Evolutionary conservation across 148 eudicot genomes (phyloP).

Genomic region (Amaranthus cruentus): DNA sequence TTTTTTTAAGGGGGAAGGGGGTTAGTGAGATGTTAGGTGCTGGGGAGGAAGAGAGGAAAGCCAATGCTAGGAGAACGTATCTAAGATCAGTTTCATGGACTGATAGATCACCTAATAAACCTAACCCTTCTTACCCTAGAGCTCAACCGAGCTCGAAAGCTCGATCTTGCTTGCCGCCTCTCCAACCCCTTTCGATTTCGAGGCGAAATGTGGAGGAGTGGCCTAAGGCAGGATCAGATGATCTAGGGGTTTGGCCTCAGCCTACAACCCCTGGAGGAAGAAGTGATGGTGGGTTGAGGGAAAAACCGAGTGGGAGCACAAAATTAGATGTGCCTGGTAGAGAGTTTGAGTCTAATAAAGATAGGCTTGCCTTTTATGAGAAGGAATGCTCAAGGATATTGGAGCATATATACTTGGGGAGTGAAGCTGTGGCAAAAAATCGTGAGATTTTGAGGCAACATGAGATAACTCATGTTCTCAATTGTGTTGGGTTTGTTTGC

Average conservation of each 20-base stretch:
- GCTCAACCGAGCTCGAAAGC: conserved; percentile 51
- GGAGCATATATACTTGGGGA: conserved; percentile 83
- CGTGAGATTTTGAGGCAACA: conserved; percentile 60
- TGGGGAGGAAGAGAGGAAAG: conserved; percentile 35
- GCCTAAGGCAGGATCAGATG: conserved; percentile 95
- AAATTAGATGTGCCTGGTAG: conserved; percentile 18
- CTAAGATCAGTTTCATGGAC: conserved; percentile 72
- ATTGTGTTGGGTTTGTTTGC: conserved; percentile 92
- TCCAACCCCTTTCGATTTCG: conserved; percentile 73
- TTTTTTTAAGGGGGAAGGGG: conserved; percentile 7
- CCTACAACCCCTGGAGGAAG: conserved; percentile 69
- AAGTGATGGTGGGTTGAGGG: conserved; percentile 31
- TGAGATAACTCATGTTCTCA: conserved; percentile 84
- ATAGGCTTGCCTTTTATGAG: conserved; percentile 76
- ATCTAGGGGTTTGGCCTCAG: conserved; percentile 87
- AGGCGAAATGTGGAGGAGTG: conserved; percentile 64
- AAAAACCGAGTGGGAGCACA: conserved; percentile 23
- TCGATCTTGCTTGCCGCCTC: conserved; percentile 67
- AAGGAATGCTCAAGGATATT: conserved; percentile 82
- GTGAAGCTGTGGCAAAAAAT: conserved; percentile 78
- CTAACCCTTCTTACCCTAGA: conserved; percentile 36
- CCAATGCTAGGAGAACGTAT: conserved; percentile 39
- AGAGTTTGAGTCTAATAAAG: conserved; percentile 64
- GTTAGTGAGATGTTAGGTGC: conserved; percentile 47
- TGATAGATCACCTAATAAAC: conserved; percentile 53